Conservation (phyloP, 352 stramenopile genomes). For the Globisporangium emineosum region DNA sequence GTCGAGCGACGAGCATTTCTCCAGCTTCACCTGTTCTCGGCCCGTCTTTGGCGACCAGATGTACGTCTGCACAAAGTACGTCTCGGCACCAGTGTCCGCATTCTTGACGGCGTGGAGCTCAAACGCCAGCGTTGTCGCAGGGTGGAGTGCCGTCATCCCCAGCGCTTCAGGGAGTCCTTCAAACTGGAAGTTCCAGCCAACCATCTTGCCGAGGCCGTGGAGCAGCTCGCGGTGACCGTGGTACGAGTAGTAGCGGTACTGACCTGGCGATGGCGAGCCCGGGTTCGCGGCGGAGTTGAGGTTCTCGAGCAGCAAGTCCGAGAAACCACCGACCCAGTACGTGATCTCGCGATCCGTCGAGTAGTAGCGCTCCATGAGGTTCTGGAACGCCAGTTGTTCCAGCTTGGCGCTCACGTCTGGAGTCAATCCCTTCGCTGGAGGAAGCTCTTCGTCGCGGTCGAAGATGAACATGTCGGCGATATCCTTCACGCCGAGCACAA, state of each 20-base stretch:
- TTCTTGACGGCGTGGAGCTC: slow-evolving; percentile 49
- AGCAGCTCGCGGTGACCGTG: slow-evolving; percentile 80
- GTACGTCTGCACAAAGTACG: slow-evolving; percentile 70
- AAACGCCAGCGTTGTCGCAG: slow-evolving; percentile 81
- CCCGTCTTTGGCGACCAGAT: slow-evolving; percentile 70
- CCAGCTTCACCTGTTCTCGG: slow-evolving; percentile 64
- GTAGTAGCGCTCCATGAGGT: slow-evolving; percentile 87
- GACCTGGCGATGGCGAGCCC: slow-evolving; percentile 32
- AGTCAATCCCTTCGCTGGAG: slow-evolving; percentile 49
- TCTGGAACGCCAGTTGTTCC: slow-evolving; percentile 71
- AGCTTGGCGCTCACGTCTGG: slow-evolving; percentile 46
- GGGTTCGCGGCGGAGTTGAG: slow-evolving; percentile 51
- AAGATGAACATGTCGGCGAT: slow-evolving; percentile 85
- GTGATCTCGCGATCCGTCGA: slow-evolving; percentile 72
- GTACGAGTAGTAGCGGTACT: slow-evolving; percentile 83
- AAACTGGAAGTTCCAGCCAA: slow-evolving; percentile 78
- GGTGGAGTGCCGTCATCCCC: slow-evolving; percentile 62
- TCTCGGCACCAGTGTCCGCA: slow-evolving; percentile 23
- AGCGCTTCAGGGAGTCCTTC: slow-evolving; percentile 59
- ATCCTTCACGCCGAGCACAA: slow-evolving; percentile 78
- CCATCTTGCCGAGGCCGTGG: slow-evolving; percentile 73
- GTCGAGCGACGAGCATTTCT: slow-evolving; percentile 72
- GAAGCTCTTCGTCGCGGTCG: slow-evolving; percentile 63
- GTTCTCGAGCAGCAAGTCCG: slow-evolving; percentile 58
- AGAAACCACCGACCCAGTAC: slow-evolving; percentile 82